Base-by-base conservation (phyloP, 805 yeast species). In the Barnettozyma botsteinii region DNA sequence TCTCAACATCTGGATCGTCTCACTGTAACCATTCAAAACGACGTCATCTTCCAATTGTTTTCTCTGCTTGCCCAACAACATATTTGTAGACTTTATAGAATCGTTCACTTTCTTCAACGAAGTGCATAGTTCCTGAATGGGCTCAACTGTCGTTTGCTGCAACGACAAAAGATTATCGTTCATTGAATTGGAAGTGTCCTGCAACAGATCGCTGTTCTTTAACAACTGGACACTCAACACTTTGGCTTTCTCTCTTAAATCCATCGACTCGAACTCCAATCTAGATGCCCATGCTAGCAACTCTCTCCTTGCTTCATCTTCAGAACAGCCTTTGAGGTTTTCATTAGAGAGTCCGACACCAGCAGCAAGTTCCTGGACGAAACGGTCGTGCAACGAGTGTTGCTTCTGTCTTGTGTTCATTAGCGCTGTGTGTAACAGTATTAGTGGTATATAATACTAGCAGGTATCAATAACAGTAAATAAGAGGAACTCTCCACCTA, bases 221-320 rank as follows among this genome's bases (percentile, higher is more conserved):
- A 34, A 12, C 17, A 53, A 41, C 35, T 46, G 51, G 4, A 24
- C n/a, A 8, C 41, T 38, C 33, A 52, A 38, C 13, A 38, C 37
- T 17, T 38, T 48, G 5, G 55, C 48, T 24, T 59, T 55, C 11
- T 63, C 62, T 31, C 73, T 54, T 20, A 70, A 48, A 23, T 69
- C 75, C 2, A 69, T 56, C 12, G 70, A 61, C 43, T 75, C 79
- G 37, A 73, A 43, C 45, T 75, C 80, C 15, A 75, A 50, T 26
- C 67, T 64, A 5, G 72, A 65, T 0, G 78, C 78, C 79, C 79
- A 74, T 47, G 57, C 56, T 10, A 65, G 55, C 24, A 55, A 65
- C 57, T 59, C 70, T 47, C 54, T 58, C 34, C 57, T 63, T 27
- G 61, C 52, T 32, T 52, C 60, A 17, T 52, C 57, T 11, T 49